Percentiles rank a stretch among this genome's conserved stretches.
phyloP scores from a whole-genome alignment of 148 eudicot genomes.

The Persicaria maculosa region DNA sequence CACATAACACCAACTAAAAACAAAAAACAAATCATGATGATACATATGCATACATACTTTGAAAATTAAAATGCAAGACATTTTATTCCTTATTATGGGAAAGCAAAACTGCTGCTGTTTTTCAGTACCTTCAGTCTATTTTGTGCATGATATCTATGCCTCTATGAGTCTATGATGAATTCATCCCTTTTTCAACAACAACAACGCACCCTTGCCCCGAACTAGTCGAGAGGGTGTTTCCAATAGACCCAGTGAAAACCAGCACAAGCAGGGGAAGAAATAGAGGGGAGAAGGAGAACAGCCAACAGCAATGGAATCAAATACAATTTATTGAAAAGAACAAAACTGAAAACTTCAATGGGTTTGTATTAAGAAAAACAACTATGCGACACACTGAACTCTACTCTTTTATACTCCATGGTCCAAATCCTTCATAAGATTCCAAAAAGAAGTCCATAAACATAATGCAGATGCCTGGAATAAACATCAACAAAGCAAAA shows the following conservation, averaged over 20 bases:
- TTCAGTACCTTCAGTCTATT: background rate
- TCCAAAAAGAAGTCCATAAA: background rate
- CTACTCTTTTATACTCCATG: background rate
- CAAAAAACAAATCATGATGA: background rate
- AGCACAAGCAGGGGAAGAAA: no score
- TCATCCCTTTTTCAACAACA: background rate
- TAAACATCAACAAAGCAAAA: background rate
- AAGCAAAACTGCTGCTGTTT: background rate
- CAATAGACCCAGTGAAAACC: no score
- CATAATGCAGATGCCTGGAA: background rate
- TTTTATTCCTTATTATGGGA: background rate
- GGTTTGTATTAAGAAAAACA: background rate
- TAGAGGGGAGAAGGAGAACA: no score
- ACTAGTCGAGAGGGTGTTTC: no score
- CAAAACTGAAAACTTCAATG: no score
- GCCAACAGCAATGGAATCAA: no score
- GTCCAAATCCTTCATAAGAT: background rate
- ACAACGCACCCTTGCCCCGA: no score
- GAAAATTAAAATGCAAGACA: background rate
- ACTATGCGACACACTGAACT: background rate
- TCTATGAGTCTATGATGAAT: background rate
- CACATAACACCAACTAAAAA: background rate
- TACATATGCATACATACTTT: background rate
- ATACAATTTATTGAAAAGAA: no score
- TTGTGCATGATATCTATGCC: background rate